Conservation (phyloP, 1,139 yeast species). For the Scheffersomyces stambukii region DNA sequence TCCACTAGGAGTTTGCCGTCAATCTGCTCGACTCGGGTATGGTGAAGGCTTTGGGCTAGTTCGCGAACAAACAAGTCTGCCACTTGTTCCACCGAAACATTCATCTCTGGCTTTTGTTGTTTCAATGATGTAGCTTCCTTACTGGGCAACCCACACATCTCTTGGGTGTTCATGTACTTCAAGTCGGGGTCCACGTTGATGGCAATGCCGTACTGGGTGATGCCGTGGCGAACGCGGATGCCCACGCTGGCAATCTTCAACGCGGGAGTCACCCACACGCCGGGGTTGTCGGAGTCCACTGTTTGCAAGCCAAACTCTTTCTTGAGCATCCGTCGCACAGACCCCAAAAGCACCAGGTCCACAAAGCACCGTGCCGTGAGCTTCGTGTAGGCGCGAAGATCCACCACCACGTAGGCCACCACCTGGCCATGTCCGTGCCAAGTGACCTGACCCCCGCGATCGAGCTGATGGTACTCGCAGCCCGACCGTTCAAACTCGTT, state of each 20-base stretch:
- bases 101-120: constrained; percentile 15
- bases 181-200: constrained; percentile 76
- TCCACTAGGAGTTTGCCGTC: background rate
- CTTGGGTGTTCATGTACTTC: constrained; percentile 62
- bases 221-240: constrained; percentile 74
- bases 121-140: constrained; percentile 39
- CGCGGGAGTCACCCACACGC: constrained; percentile 67
- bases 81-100: constrained; percentile 34
- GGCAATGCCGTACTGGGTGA: constrained; percentile 88
- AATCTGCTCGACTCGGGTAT: no score
- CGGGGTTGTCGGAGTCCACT: constrained; percentile 65
- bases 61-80: constrained; percentile 51
- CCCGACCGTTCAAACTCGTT: constrained; percentile 39
- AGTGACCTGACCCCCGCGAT: constrained; percentile 95
- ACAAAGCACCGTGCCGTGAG: constrained; percentile 77
- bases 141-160: constrained; percentile 82
- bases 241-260: constrained; percentile 88
- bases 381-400: constrained; percentile 55
- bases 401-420: constrained; percentile 80
- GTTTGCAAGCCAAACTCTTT: constrained; percentile 42
- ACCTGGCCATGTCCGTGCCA: constrained; percentile 97
- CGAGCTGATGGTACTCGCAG: constrained; percentile 60
- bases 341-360: constrained; percentile 57
- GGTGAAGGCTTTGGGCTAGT: constrained; percentile 46
- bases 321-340: constrained; percentile 53